phyloP scores from a whole-genome alignment of 2,329 filamentous ascomycete genomes.

The Huntiella savannae region DNA sequence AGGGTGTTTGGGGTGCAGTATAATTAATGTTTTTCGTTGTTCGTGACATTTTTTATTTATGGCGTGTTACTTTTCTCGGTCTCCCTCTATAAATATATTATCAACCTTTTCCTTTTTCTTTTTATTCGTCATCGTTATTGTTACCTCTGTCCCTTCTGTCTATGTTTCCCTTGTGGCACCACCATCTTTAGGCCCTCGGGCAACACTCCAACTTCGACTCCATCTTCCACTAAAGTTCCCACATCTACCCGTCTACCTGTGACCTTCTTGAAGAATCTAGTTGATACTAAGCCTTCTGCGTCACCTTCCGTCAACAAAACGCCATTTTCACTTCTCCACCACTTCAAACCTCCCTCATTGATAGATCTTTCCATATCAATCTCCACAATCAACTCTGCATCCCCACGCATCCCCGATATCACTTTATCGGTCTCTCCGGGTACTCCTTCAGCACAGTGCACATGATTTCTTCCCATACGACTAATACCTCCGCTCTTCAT shows the following conservation, averaged over 20 bases:
- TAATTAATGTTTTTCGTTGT: no score
- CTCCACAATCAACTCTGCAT: constrained; percentile 60
- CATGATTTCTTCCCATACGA: constrained; percentile 68
- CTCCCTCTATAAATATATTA: no score
- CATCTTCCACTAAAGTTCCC: constrained; percentile 51
- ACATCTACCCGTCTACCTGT: constrained; percentile 39
- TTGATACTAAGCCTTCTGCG: constrained; percentile 41
- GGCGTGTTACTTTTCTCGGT: no score
- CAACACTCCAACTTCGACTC: constrained; percentile 45
- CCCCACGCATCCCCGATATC: constrained; percentile 62
- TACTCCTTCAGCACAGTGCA: constrained; percentile 70
- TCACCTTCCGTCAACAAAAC: constrained; percentile 48
- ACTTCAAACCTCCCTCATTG: constrained; percentile 38
- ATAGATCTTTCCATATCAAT: constrained; percentile 53
- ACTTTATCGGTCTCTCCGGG: constrained; percentile 28
- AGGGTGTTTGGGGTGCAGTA: background rate
- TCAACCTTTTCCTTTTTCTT: constrained; percentile 10
- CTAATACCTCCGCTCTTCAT: constrained; percentile 57
- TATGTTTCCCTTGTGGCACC: constrained; percentile 28
- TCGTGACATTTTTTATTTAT: no score
- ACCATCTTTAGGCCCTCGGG: constrained; percentile 36
- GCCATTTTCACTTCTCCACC: constrained; percentile 65
- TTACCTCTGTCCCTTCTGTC: constrained; percentile 14
- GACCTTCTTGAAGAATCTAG: constrained; percentile 53
- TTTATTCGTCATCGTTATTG: background rate